phyloP scores from a whole-genome alignment of 768 basidiomycete genomes.

The Termitomyces bulborhizus region DNA sequence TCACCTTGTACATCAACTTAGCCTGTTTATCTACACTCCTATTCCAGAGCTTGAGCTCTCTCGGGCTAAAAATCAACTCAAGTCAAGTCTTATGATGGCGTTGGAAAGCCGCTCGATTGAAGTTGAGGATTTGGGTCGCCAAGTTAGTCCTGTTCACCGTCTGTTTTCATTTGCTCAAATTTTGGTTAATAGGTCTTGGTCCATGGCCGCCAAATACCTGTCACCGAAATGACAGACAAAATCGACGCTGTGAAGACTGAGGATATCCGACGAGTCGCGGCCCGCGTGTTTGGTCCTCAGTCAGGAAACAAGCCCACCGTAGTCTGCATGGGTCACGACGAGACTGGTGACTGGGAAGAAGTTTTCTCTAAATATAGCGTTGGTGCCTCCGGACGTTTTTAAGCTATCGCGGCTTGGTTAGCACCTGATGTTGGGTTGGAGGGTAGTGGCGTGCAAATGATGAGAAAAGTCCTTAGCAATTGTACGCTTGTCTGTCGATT shows the following conservation, averaged over 20 bases:
- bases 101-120: slow-evolving; percentile 81
- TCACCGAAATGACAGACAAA: slow-evolving; percentile 86
- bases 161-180: not conserved
- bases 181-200: slow-evolving; percentile 57
- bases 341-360: slow-evolving; percentile 59
- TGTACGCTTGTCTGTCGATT: not conserved
- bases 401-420: not conserved
- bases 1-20: slow-evolving; percentile 84
- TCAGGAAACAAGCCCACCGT: slow-evolving; percentile 67
- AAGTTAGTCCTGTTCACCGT: slow-evolving; percentile 36
- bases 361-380: slow-evolving; percentile 70
- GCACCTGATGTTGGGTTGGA: not conserved
- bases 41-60: slow-evolving; percentile 65
- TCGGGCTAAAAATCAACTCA: slow-evolving; percentile 94
- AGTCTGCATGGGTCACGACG: slow-evolving; percentile 79
- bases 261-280: slow-evolving; percentile 72
- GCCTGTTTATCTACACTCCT: slow-evolving; percentile 66
- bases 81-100: slow-evolving; percentile 90
- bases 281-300: slow-evolving; percentile 62
- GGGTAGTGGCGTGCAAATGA: not conserved
- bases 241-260: slow-evolving; percentile 72
- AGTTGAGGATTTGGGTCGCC: slow-evolving; percentile 88
- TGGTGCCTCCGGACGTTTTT: slow-evolving; percentile 11
- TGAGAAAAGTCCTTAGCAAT: not conserved
- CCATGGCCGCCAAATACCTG: slow-evolving; percentile 77